Percentiles rank a stretch among this genome's conserved stretches.
Evolutionary conservation across 2,329 filamentous ascomycete genomes (phyloP).

Genomic region (Amylocarpus encephaloides): DNA sequence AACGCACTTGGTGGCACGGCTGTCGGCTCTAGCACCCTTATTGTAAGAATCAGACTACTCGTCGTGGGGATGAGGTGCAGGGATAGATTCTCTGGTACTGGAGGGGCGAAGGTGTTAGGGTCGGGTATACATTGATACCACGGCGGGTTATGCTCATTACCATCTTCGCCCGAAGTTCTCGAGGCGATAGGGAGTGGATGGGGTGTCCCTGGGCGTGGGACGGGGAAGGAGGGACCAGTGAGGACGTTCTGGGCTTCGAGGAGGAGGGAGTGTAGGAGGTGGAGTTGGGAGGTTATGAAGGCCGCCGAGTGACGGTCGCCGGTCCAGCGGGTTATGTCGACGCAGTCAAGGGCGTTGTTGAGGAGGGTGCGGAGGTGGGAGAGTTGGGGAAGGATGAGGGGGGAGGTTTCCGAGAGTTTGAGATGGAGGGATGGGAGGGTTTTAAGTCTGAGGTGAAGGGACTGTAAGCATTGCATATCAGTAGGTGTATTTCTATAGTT

Average conservation of each 20-base stretch:
- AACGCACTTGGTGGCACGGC: conserved; percentile 53
- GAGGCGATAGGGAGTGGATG: conserved; percentile 5
- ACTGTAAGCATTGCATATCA: no score
- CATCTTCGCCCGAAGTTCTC: conserved; percentile 5
- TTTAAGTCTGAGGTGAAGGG: conserved; percentile 69
- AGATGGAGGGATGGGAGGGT: conserved; percentile 47
- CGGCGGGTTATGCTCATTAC: conserved; percentile 8
- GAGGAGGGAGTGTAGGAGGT: conserved; percentile 49
- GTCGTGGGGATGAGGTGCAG: conserved; percentile 68
- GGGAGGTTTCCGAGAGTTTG: conserved; percentile 36
- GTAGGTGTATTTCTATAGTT: no score
- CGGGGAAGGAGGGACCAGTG: conserved; percentile 43
- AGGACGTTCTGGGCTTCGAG: conserved; percentile 46
- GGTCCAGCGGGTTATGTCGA: conserved; percentile 69
- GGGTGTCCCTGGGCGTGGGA: conserved; percentile 5
- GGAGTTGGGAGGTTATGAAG: conserved; percentile 50
- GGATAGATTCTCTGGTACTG: conserved; percentile 61
- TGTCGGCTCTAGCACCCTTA: conserved; percentile 64
- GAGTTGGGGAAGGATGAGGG: conserved; percentile 60
- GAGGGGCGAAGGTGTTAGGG: conserved; percentile 50
- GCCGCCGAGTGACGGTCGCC: conserved; percentile 50
- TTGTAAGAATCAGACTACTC: conserved; percentile 60
- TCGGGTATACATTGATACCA: conserved; percentile 29
- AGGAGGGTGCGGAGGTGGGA: conserved; percentile 68
- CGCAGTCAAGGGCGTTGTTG: conserved; percentile 75